A percentile compares a stretch with the other conserved stretches of the same genome.
Conservation (phyloP, 352 stramenopile species). For the Phytophthora chlamydospora region DNA sequence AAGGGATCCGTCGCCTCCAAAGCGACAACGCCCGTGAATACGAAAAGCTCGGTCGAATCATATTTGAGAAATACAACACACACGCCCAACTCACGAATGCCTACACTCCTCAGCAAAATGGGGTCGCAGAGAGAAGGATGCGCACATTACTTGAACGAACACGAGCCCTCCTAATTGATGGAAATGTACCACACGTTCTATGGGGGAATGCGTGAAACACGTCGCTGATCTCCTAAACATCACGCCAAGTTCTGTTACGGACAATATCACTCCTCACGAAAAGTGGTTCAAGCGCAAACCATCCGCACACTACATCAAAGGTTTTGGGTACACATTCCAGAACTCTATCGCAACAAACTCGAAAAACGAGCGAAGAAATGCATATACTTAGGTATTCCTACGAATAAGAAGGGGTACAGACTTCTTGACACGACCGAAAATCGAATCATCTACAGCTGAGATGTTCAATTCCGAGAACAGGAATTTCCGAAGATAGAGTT, state of each 20-base stretch:
- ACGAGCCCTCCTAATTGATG: constrained; percentile 3
- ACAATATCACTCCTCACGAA: not conserved
- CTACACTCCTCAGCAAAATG: constrained; percentile 23
- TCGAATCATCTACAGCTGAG: constrained; percentile 7
- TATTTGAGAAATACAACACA: constrained; percentile 19
- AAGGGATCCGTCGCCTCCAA: not conserved
- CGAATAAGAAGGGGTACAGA: constrained; percentile 1
- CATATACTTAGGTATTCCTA: constrained; percentile 6
- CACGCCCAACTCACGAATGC: constrained; percentile 24
- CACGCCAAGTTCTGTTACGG: not conserved
- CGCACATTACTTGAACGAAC: constrained; percentile 20
- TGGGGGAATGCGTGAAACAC: not conserved
- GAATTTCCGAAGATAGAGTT: constrained; percentile 7
- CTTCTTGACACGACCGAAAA: constrained; percentile 3
- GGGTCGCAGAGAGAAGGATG: constrained; percentile 20
- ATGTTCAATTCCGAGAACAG: constrained; percentile 9
- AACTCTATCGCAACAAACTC: constrained; percentile 1
- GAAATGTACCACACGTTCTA: not conserved
- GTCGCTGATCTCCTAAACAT: not conserved
- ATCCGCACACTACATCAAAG: constrained; percentile 2
- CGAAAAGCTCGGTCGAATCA: constrained; percentile 12
- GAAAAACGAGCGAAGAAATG: constrained; percentile 4
- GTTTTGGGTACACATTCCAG: constrained; percentile 2
- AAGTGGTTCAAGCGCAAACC: constrained; percentile 2
- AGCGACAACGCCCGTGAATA: constrained; percentile 15